phyloP scores from a whole-genome alignment of 1,284 basidiomycete genomes.

The Erythrobasidium hasegawianum region DNA sequence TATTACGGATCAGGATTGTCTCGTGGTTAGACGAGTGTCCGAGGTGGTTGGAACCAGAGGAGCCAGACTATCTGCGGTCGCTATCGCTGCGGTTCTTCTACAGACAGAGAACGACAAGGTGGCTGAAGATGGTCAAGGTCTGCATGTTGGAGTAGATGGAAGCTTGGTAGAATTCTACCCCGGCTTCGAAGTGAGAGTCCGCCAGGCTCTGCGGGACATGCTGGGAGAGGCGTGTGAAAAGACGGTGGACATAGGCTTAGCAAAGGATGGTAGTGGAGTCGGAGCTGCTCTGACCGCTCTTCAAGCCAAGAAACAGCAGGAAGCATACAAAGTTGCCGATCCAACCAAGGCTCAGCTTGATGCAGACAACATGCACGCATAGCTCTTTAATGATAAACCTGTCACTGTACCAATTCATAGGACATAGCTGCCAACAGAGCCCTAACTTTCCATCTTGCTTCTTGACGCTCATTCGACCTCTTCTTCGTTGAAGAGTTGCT shows the following conservation, averaged over 20 bases:
- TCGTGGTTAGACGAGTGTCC: slow-evolving; percentile 76
- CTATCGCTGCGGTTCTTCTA: slow-evolving; percentile 76
- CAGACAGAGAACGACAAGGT: slow-evolving; percentile 66
- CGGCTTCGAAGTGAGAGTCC: slow-evolving; percentile 69
- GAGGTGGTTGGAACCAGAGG: slow-evolving; percentile 75
- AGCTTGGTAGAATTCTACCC: slow-evolving; percentile 89
- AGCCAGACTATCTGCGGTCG: slow-evolving; percentile 75
- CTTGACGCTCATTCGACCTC: no score
- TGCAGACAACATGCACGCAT: neutral
- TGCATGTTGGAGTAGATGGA: slow-evolving; percentile 83
- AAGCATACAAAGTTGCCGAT: neutral
- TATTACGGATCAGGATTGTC: slow-evolving; percentile 54
- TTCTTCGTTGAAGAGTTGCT: no score
- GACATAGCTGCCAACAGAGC: no score
- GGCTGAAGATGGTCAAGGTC: slow-evolving; percentile 45
- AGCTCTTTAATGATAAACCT: neutral
- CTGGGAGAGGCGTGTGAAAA: slow-evolving; percentile 76
- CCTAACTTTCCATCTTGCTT: no score
- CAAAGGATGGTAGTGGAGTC: slow-evolving; percentile 95
- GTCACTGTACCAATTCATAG: neutral
- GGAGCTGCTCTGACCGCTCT: slow-evolving; percentile 53
- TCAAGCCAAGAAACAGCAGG: slow-evolving; percentile 35
- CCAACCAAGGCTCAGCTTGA: neutral
- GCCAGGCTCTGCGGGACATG: slow-evolving; percentile 67
- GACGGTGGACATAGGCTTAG: slow-evolving; percentile 77